Base-by-base conservation (phyloP, 106 monocot species). In the Dendrobium huoshanense region DNA sequence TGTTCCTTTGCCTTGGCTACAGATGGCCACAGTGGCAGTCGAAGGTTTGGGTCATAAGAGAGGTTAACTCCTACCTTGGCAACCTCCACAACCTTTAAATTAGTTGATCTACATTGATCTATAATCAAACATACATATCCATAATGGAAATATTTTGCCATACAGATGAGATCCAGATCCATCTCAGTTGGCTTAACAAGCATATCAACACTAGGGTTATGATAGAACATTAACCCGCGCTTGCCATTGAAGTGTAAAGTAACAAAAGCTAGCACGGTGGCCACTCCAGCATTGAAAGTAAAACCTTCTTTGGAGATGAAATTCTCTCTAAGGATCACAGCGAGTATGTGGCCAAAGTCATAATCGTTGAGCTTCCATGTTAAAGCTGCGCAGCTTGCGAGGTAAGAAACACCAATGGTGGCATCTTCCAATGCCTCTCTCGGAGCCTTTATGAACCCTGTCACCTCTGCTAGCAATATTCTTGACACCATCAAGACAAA, bases 91-190 rank as follows among this genome's bases (percentile, higher is more conserved):
- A 87, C 90, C 73, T 79, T 80, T 17, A 82, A 55, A 58, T 90
- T 85, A 25, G 90, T 76, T 3, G 87, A 85, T 48, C 84, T 80
- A 65, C 90, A 90, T 70, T 87, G 90, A 65, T 90, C 87, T n/a
- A 82, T 75, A n/a, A 90, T 90, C 55, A 90, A 85, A 61, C 90
- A 87, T 74, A 90, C 87, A 37, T 87, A 90, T 9, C 90, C 90
- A 78, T 83, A 85, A 80, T 87, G 31, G 31, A 31, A 31, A 1
- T 31, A 1, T 31, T 31, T 31, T 31, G 0, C 31, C 31, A 1
- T 31, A 31, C 1, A 31, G 31, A 31, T 31, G 31, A 31, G 31
- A 31, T 31, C 31, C 1, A 31, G 0, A 31, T 31, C 1, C 31
- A 31, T 31, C 31, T 31, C 31, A 31, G 31, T 31, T 31, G 31